Percentiles rank a stretch among this genome's conserved stretches.
Conservation (phyloP, 2,329 filamentous ascomycete species). For the Colletotrichum orbiculare region DNA sequence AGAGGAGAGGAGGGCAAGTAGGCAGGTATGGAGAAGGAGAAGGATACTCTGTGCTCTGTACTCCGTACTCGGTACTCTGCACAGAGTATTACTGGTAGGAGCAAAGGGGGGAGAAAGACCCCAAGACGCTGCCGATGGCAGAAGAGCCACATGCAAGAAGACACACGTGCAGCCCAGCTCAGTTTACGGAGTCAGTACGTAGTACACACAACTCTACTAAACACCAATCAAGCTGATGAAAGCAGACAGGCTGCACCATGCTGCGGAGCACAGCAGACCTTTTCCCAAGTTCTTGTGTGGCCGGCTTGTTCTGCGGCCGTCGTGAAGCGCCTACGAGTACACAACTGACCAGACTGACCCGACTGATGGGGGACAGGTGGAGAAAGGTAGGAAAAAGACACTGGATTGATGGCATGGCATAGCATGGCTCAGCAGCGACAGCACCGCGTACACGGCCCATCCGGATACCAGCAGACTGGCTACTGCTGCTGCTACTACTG, state of each 20-base stretch:
- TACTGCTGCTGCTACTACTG: neutral
- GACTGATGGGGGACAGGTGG: conserved; percentile 28
- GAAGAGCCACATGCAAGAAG: conserved; percentile 10
- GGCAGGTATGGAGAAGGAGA: neutral
- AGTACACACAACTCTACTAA: no score
- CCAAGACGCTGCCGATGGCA: conserved; percentile 25
- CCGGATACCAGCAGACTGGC: neutral
- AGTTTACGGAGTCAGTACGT: conserved; percentile 10
- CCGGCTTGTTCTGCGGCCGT: conserved; percentile 18
- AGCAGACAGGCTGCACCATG: neutral
- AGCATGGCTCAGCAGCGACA: conserved; percentile 17
- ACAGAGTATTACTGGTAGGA: neutral
- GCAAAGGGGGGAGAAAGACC: conserved; percentile 8
- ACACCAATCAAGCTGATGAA: no score
- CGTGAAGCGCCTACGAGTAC: conserved; percentile 25
- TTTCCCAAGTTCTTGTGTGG: conserved; percentile 10
- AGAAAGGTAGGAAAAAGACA: conserved; percentile 7
- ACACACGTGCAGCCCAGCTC: conserved; percentile 11
- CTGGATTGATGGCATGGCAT: neutral
- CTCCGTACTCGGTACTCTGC: no score
- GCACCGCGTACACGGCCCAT: no score
- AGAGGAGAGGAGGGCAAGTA: neutral
- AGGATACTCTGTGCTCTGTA: neutral
- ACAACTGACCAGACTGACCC: neutral
- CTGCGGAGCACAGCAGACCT: conserved; percentile 8